Evolutionary conservation across 2,329 filamentous ascomycete genomes (phyloP).

Genomic region (Ophiostoma himal-ulmi): DNA sequence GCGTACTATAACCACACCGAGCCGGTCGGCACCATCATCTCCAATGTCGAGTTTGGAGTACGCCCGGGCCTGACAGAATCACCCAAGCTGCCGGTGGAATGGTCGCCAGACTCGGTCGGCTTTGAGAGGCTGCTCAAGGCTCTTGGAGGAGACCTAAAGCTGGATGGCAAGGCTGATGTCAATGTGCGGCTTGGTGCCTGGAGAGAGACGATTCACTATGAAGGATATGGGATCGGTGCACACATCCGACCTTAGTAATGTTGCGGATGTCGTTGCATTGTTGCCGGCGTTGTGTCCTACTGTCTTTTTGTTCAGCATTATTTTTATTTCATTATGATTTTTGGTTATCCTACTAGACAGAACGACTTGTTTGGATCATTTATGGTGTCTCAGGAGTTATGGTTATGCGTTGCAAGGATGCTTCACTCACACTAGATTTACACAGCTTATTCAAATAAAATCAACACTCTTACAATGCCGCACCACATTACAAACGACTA

Average conservation of each 20-base stretch:
- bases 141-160: constrained; percentile 69
- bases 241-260: constrained; percentile 45
- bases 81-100: constrained; percentile 74
- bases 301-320: neutral
- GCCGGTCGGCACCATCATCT: constrained; percentile 69
- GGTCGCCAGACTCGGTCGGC: constrained; percentile 70
- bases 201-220: constrained; percentile 65
- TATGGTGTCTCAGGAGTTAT: neutral
- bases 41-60: constrained; percentile 67
- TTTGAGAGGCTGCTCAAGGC: constrained; percentile 76
- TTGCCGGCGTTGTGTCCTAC: neutral
- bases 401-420: neutral
- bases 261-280: neutral
- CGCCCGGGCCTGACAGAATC: constrained; percentile 67
- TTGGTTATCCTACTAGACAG: neutral
- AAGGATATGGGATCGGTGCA: constrained; percentile 64
- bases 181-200: constrained; percentile 69
- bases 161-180: constrained; percentile 73
- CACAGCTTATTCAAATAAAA: neutral
- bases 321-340: neutral
- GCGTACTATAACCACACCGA: constrained; percentile 79
- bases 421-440: neutral
- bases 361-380: neutral
- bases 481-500: too few relatives aligned
- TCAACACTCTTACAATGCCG: neutral